Base-by-base conservation (phyloP, 23 red algal genomes). In the Gracilaria domingensis region DNA sequence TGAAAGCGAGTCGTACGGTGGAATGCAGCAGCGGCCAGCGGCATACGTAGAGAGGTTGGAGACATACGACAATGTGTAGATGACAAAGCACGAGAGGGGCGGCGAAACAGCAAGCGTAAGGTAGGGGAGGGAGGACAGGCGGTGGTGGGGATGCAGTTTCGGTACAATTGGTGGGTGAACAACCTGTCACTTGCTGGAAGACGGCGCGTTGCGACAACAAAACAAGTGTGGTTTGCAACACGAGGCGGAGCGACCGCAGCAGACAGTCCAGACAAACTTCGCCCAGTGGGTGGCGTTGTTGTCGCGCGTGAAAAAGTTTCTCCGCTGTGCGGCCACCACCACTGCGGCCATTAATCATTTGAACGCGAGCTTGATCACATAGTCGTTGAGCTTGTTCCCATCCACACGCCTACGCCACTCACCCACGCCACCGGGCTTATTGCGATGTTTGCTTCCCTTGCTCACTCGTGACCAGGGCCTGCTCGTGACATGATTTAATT, bases 171-270 rank as follows among this genome's bases (percentile, higher is more conserved):
- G 51, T 7, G 18, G 51, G 32, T 18, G 33, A 69, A 69, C 64
- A 69, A 69, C 64, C 28, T 69, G 64, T 69, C 64, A 69, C 30
- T 37, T 34, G 64, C 64, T 69, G 32, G 29, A 36, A 36, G 64
- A 69, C 64, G 60, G 23, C 1, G 9, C 1, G 60, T 5, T 65
- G 60, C 24, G 24, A 1, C 2, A 30, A 26, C 60, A 12, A 25
- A 21, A 65, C 23, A 6, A 25, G 55, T 12, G 60, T 32, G 60
- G 23, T 28, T 25, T 8, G 26, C 26, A 12, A 18, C n/a, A 34
- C 16, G 28, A 23, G 64, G 23, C 64, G 12, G 29, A 36, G 28
- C n/a, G n/a, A n/a, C n/a, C n/a, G n/a, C n/a, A n/a, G n/a, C n/a
- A n/a, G n/a, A n/a, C 30, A 20, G 16, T 5, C 23, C 11, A 36